Conservation (phyloP, 208 protist genomes). For the Trypanosoma lewisi region DNA sequence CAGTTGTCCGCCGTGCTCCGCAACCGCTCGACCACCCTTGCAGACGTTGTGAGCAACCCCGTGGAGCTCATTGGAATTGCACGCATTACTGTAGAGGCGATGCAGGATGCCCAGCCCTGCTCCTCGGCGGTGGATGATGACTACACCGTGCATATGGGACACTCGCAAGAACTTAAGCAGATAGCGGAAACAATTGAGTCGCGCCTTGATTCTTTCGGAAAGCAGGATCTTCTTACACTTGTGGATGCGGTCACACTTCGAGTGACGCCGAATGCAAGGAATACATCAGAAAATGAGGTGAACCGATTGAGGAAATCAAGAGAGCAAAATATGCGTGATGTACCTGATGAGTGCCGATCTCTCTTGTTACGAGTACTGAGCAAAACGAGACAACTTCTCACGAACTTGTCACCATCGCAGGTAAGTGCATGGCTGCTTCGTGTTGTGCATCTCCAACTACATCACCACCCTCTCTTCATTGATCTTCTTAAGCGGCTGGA, state of each 20-base stretch:
- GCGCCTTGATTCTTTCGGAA: constrained; percentile 36
- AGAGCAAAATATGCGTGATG: neutral
- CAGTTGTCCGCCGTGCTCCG: constrained; percentile 44
- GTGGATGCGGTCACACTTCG: constrained; percentile 54
- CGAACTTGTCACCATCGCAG: constrained; percentile 41
- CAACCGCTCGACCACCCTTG: constrained; percentile 35
- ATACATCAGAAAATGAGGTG: neutral
- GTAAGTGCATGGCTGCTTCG: constrained; percentile 53
- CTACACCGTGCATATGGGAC: constrained; percentile 9
- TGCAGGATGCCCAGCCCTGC: constrained; percentile 9
- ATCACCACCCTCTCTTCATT: constrained; percentile 31
- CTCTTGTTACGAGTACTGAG: constrained; percentile 27
- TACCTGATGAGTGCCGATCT: constrained; percentile 28
- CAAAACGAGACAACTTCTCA: constrained; percentile 11
- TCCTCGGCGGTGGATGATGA: constrained; percentile 2
- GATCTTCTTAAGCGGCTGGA: constrained; percentile 27
- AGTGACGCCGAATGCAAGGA: neutral
- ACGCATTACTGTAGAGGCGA: constrained; percentile 35
- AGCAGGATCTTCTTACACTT: constrained; percentile 51
- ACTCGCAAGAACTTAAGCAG: constrained; percentile 24
- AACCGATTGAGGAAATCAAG: neutral
- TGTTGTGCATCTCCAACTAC: constrained; percentile 29
- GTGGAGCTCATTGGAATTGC: constrained; percentile 51
- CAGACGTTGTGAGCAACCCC: constrained; percentile 42
- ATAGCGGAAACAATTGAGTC: constrained; percentile 29